These are phyloP conservation scores for Graphilbum ipis-grandicollis DNA, from an alignment of 2,329 filamentous ascomycete species.

Conservation along the genomic window DNA sequence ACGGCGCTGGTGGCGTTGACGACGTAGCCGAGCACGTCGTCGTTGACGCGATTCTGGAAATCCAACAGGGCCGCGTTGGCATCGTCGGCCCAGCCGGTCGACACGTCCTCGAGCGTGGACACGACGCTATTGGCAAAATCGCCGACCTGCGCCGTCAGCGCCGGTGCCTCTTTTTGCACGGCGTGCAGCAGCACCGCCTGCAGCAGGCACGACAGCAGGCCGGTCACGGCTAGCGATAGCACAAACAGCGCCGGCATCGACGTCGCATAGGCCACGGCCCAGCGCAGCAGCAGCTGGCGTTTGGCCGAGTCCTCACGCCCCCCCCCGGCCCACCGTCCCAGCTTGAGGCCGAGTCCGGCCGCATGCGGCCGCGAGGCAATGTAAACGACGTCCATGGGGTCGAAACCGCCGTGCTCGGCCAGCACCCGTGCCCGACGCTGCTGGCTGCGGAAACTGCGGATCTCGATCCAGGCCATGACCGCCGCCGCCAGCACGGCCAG, in stretches of 20 bases:
- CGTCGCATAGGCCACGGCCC: slow-evolving; percentile 77
- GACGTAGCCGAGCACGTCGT: slow-evolving; percentile 75
- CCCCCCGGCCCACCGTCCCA: slow-evolving; percentile 32
- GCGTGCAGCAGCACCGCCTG: slow-evolving; percentile 62
- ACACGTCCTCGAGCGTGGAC: slow-evolving; percentile 52
- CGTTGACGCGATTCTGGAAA: slow-evolving; percentile 51
- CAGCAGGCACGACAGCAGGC: slow-evolving; percentile 66
- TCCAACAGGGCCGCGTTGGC: slow-evolving; percentile 52
- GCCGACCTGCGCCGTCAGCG: slow-evolving; percentile 55
- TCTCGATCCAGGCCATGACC: slow-evolving; percentile 68
- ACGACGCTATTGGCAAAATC: slow-evolving; percentile 68
- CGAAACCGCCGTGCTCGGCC: slow-evolving; percentile 44
- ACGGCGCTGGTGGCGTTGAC: slow-evolving; percentile 65
- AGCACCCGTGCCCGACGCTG: slow-evolving; percentile 47
- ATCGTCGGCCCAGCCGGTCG: slow-evolving; percentile 56
- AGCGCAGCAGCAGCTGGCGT: slow-evolving; percentile 57
- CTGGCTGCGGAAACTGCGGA: slow-evolving; percentile 58
- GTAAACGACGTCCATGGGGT: slow-evolving; percentile 78
- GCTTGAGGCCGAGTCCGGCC: slow-evolving; percentile 51
- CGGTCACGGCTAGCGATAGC: slow-evolving; percentile 64
- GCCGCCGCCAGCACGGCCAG: slow-evolving; percentile 56
- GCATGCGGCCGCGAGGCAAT: slow-evolving; percentile 70
- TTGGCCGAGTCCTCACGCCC: slow-evolving; percentile 21
- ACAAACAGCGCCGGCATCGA: slow-evolving; percentile 74
- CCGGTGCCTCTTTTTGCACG: slow-evolving; percentile 61